Conservation (phyloP, 352 stramenopile genomes). For the Phytophthora syringae region DNA sequence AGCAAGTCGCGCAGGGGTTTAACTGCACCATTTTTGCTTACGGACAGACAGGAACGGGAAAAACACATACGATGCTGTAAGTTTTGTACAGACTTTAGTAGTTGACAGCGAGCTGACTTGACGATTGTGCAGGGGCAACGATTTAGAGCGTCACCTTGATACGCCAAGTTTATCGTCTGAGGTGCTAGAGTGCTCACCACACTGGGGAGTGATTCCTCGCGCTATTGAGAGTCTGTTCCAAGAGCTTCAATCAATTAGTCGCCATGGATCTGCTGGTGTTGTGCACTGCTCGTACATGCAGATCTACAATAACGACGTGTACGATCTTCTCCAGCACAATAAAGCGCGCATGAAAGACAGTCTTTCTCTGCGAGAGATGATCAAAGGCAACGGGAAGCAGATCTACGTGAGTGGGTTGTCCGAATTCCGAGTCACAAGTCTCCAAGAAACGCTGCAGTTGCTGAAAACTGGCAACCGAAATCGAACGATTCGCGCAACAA, state of each 20-base stretch:
- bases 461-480: conserved; percentile 81
- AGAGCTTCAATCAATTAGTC: conserved; percentile 59
- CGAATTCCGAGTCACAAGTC: conserved; percentile 85
- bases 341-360: conserved; percentile 60
- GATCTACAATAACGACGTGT: conserved; percentile 91
- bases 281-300: conserved; percentile 93
- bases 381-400: conserved; percentile 80
- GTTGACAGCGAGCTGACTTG: no score
- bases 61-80: conserved; percentile 92
- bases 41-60: conserved; percentile 90
- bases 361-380: conserved; percentile 67
- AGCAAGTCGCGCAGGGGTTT: conserved; percentile 85
- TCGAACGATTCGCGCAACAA: conserved; percentile 88
- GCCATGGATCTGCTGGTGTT: conserved; percentile 57
- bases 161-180: conserved; percentile 3
- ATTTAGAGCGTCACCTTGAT: conserved; percentile 56
- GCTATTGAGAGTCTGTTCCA: conserved; percentile 88
- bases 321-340: conserved; percentile 73
- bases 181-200: conserved; percentile 6
- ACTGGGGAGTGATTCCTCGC: conserved; percentile 86
- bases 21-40: conserved; percentile 94
- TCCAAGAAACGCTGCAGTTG: conserved; percentile 83
- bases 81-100: conserved; percentile 6
- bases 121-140: conserved; percentile 46
- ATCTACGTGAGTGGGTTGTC: conserved; percentile 92